Conservation (phyloP, 805 yeast genomes). For the Saturnispora galanensis region DNA sequence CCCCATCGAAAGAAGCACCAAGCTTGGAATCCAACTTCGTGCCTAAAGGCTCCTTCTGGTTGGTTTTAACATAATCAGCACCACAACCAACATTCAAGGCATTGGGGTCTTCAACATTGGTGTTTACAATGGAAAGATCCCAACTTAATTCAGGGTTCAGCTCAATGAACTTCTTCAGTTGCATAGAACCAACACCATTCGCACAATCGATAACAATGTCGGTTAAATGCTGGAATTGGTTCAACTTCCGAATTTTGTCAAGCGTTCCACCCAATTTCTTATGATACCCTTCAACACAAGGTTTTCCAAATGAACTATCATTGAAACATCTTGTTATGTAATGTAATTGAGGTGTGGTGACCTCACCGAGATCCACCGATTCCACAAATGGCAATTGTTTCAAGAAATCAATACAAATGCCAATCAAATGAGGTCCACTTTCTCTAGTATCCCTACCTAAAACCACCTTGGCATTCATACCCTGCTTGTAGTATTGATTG, state of each 20-base stretch:
- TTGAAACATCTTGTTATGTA: slow-evolving; percentile 69
- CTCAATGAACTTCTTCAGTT: slow-evolving; percentile 33
- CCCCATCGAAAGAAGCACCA: slow-evolving; percentile 89
- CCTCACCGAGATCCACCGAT: slow-evolving; percentile 49
- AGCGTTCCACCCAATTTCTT: slow-evolving; percentile 48
- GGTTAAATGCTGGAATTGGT: slow-evolving; percentile 12
- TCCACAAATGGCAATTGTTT: slow-evolving; percentile 23
- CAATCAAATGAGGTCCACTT: slow-evolving; percentile 59
- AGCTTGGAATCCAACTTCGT: slow-evolving; percentile 28
- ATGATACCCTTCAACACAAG: slow-evolving; percentile 63
- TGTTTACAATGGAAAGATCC: too few relatives aligned
- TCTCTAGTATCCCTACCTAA: slow-evolving; percentile 86
- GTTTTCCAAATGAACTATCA: slow-evolving; percentile 50
- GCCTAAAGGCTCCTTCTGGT: slow-evolving; percentile 66
- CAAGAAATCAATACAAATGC: slow-evolving; percentile 54
- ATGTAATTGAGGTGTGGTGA: slow-evolving; percentile 94
- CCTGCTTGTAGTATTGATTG: slow-evolving; percentile 36
- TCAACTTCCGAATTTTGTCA: slow-evolving; percentile 30
- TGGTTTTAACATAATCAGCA: slow-evolving; percentile 91
- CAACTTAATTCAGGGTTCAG: slow-evolving; percentile 26
- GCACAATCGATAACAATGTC: slow-evolving; percentile 77
- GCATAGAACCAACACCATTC: slow-evolving; percentile 93
- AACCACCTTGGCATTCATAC: slow-evolving; percentile 36
- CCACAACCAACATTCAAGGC: slow-evolving; percentile 75
- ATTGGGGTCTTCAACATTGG: slow-evolving; percentile 36